A percentile compares a stretch with the other conserved stretches of the same genome.
Conservation (phyloP, 2,329 filamentous ascomycete species). For the Botrytis elliptica region DNA sequence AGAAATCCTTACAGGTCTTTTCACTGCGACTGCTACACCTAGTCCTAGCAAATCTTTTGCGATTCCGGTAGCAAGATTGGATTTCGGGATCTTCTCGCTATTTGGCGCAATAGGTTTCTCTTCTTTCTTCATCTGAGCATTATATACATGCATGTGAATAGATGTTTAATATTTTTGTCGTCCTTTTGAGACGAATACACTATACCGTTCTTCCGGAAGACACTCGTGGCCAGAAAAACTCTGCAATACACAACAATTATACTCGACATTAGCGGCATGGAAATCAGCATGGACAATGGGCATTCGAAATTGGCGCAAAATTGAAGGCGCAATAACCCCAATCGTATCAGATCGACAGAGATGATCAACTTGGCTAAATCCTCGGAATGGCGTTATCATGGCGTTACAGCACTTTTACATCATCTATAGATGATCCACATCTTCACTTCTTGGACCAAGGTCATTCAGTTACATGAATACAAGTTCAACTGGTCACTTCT, state of each 20-base stretch:
- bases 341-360: neutral
- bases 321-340: neutral
- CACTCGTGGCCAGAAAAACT: neutral
- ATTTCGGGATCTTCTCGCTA: neutral
- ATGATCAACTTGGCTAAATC: neutral
- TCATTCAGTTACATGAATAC: neutral
- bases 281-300: neutral
- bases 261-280: neutral
- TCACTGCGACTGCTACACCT: slow-evolving; percentile 38
- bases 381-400: neutral
- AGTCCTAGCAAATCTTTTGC: slow-evolving; percentile 25
- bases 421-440: neutral
- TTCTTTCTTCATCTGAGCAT: slow-evolving; percentile 8
- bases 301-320: neutral
- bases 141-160: neutral
- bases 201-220: neutral
- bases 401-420: neutral
- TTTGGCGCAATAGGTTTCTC: slow-evolving; percentile 9
- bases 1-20: slow-evolving; percentile 38
- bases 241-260: neutral
- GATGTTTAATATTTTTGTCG: neutral
- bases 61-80: neutral
- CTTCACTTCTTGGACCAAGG: neutral
- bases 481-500: neutral
- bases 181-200: neutral